These are phyloP conservation scores for Penicillium capsulatum DNA, from an alignment of 2,329 filamentous ascomycete species.

Conservation along the genomic window DNA sequence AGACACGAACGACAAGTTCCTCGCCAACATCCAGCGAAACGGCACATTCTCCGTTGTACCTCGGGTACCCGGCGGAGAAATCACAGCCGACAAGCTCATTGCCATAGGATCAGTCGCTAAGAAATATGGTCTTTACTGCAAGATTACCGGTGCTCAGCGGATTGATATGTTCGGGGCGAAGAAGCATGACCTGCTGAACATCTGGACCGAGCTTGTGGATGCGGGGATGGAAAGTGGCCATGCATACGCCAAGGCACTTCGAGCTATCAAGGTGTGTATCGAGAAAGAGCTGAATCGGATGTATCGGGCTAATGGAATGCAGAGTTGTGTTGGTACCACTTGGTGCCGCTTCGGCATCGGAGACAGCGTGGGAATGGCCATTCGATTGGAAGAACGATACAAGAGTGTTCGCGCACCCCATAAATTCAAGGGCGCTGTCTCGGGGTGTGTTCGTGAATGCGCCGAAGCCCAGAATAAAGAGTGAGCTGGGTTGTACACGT, in stretches of 20 bases:
- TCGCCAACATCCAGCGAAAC: slow-evolving; percentile 87
- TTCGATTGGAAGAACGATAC: slow-evolving; percentile 82
- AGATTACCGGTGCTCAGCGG: slow-evolving; percentile 86
- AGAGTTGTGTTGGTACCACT: slow-evolving; percentile 80
- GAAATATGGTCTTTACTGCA: slow-evolving; percentile 80
- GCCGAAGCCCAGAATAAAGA: slow-evolving; percentile 92
- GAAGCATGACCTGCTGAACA: slow-evolving; percentile 77
- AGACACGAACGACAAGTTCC: slow-evolving; percentile 83
- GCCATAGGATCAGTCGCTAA: slow-evolving; percentile 78
- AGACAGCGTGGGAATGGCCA: slow-evolving; percentile 86
- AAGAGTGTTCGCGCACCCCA: slow-evolving; percentile 86
- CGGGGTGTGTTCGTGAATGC: slow-evolving; percentile 86
- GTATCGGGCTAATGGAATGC: no score
- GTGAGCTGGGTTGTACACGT: slow-evolving; percentile 42
- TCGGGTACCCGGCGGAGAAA: slow-evolving; percentile 77
- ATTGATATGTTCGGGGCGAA: slow-evolving; percentile 91
- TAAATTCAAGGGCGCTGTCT: slow-evolving; percentile 87
- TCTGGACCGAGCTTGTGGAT: slow-evolving; percentile 75
- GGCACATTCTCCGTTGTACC: slow-evolving; percentile 88
- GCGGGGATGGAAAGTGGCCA: slow-evolving; percentile 88
- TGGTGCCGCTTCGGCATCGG: slow-evolving; percentile 89
- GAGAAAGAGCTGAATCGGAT: no score
- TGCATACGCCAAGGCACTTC: slow-evolving; percentile 81
- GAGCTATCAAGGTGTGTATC: slow-evolving; percentile 67
- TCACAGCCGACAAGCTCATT: slow-evolving; percentile 80